A percentile compares a stretch with the other conserved stretches of the same genome.
Evolutionary conservation across 495 filamentous ascomycete species (phyloP).

Genomic region (Penicillium argentinense): DNA sequence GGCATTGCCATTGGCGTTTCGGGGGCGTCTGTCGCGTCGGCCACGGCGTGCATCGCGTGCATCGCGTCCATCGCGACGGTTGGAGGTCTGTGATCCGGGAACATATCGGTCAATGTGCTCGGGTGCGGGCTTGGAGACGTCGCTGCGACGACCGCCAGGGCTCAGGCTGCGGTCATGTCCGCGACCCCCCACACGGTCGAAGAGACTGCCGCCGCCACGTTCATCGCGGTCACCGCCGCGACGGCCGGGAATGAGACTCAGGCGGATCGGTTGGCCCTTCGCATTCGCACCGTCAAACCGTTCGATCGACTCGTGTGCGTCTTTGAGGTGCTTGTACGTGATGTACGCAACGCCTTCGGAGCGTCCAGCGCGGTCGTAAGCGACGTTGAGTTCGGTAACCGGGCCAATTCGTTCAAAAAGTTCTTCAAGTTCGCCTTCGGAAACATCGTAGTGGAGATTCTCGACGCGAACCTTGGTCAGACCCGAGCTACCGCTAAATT

Average conservation of each 20-base stretch:
- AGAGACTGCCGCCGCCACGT: constrained; percentile 55
- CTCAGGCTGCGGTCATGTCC: constrained; percentile 43
- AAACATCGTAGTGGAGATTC: constrained; percentile 92
- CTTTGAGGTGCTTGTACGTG: constrained; percentile 66
- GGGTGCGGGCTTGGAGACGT: constrained; percentile 67
- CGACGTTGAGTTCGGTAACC: constrained; percentile 65
- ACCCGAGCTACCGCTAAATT: constrained; percentile 34
- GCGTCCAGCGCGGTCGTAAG: constrained; percentile 88
- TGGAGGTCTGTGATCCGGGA: constrained; percentile 53
- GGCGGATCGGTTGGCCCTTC: constrained; percentile 85
- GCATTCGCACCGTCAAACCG: constrained; percentile 92
- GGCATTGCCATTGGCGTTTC: constrained; percentile 37
- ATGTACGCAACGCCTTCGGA: constrained; percentile 85
- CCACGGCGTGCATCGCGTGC: constrained; percentile 48
- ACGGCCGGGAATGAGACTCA: constrained; percentile 65
- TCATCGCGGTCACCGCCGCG: constrained; percentile 22
- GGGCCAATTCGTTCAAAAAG: constrained; percentile 77
- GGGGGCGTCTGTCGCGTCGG: constrained; percentile 34
- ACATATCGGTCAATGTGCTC: constrained; percentile 83
- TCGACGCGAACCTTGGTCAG: constrained; percentile 81
- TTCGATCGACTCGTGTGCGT: constrained; percentile 71
- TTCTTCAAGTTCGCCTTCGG: constrained; percentile 83
- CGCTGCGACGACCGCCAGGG: constrained; percentile 55
- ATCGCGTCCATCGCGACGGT: constrained; percentile 41
- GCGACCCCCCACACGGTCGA: constrained; percentile 67